Conservation (phyloP, 2,329 filamentous ascomycete species). For the Claviceps africana region DNA sequence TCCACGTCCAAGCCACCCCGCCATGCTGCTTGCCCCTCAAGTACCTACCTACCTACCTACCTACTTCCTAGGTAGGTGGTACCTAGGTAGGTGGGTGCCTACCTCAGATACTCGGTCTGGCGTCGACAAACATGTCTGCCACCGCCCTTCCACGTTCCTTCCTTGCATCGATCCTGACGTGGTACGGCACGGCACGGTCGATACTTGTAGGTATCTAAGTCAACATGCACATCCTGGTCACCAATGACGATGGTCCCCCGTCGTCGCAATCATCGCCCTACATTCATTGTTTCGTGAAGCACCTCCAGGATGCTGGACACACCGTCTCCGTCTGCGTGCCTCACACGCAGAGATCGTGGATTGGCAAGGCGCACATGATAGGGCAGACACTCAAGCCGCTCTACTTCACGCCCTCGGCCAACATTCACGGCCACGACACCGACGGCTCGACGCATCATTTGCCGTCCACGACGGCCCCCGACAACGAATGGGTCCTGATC, state of each 20-base stretch:
- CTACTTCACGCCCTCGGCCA: constrained; percentile 57
- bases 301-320: constrained; percentile 63
- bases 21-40: too few species aligned
- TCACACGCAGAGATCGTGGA: constrained; percentile 89
- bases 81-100: too few species aligned
- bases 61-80: too few species aligned
- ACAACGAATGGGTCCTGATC: constrained; percentile 69
- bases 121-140: not conserved
- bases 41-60: too few species aligned
- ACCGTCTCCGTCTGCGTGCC: constrained; percentile 85
- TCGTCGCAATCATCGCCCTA: constrained; percentile 68
- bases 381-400: constrained; percentile 72
- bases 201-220: too few species aligned
- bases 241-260: constrained; percentile 73
- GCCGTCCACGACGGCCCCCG: constrained; percentile 37
- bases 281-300: constrained; percentile 57
- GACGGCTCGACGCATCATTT: constrained; percentile 52
- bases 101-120: too few species aligned
- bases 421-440: constrained; percentile 25
- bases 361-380: constrained; percentile 94
- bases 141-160: not conserved
- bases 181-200: not conserved
- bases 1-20: too few species aligned
- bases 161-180: too few species aligned
- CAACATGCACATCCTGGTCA: constrained; percentile 49